phyloP scores from a whole-genome alignment of 1,284 basidiomycete species.

The Boletus hoseneyae region DNA sequence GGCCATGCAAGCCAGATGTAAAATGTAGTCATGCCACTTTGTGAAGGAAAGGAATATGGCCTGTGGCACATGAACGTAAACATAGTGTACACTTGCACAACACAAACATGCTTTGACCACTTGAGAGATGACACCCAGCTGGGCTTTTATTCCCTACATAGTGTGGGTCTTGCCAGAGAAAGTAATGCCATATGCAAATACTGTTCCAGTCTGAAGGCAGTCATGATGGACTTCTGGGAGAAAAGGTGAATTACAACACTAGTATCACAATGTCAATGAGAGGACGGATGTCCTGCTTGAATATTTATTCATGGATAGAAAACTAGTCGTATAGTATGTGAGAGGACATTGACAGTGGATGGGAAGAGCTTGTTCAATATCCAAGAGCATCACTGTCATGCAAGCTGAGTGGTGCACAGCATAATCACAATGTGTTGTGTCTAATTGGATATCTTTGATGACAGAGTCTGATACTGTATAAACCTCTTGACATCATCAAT shows the following conservation, averaged over 20 bases:
- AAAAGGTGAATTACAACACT: slow-evolving; percentile 53
- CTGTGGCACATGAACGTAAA: slow-evolving; percentile 28
- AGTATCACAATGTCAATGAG: slow-evolving; percentile 62
- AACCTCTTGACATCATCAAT: too few species aligned
- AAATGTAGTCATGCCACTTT: slow-evolving; percentile 22
- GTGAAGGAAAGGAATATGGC: slow-evolving; percentile 47
- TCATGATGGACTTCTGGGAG: neutral
- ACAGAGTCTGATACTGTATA: too few species aligned
- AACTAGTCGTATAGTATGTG: slow-evolving; percentile 63
- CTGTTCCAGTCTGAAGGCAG: slow-evolving; percentile 60
- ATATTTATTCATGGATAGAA: slow-evolving; percentile 69
- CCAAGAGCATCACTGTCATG: too few species aligned
- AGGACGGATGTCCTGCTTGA: slow-evolving; percentile 64
- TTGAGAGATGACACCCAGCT: slow-evolving; percentile 79
- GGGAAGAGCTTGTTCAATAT: too few species aligned
- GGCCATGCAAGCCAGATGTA: too few species aligned
- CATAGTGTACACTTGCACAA: neutral
- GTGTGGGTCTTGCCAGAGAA: slow-evolving; percentile 83
- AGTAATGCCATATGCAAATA: slow-evolving; percentile 81
- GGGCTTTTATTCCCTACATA: slow-evolving; percentile 69
- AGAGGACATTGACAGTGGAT: too few species aligned
- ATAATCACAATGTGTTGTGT: too few species aligned
- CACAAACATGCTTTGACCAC: slow-evolving; percentile 53
- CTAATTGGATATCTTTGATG: too few species aligned
- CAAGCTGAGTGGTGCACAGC: too few species aligned